Evolutionary conservation across 73 alveolate genomes (phyloP), one percentile per base, ranked within the genome.

Genomic region (Stentor coeruleus): DNA sequence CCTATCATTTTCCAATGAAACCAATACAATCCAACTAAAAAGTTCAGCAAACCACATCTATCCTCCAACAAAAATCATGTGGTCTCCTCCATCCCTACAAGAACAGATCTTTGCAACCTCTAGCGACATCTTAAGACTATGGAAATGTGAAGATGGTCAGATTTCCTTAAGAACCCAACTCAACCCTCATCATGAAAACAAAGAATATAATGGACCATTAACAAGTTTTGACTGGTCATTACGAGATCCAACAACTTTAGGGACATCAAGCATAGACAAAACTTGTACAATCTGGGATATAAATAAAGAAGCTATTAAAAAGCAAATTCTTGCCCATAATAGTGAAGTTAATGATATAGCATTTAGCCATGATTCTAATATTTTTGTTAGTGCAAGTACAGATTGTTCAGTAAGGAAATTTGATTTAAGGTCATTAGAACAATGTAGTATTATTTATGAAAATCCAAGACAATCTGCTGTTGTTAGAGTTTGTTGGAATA

Each of bases 281-380:
- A 97, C 99, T 20, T 97, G 99, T 84, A 96, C 99, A 26, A 95
- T 97, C 33, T 97, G 99, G 99, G 99, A 97, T 74, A 87, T 97
- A 66, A 95, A 96, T 74, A 93, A 92, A 83, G 88, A 81, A 42
- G 88, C 94, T n/a, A 96, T 97, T 58, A 88, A 90, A 80, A 96
- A 99, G 0, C 96, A 97, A 89, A 91, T 97, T 59, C 94, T 97
- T 20, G 99, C 99, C 39, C 99, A 97, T 85, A 99, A 96, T 90
- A 95, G 94, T 81, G 99, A 97, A 84, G 99, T 97, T 74, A 95
- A 92, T 87, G 99, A 97, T 86, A 93, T 97, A 6, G 92, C 97
- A 75, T 97, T 95, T 85, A 91, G 95, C 38, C 87, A 84, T 28
- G 99, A 94, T 83, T 93, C 84, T 82, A 81, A 91, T 74, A 88